Base-by-base conservation (phyloP, 495 filamentous ascomycete genomes). In the Daldinia bambusicola region DNA sequence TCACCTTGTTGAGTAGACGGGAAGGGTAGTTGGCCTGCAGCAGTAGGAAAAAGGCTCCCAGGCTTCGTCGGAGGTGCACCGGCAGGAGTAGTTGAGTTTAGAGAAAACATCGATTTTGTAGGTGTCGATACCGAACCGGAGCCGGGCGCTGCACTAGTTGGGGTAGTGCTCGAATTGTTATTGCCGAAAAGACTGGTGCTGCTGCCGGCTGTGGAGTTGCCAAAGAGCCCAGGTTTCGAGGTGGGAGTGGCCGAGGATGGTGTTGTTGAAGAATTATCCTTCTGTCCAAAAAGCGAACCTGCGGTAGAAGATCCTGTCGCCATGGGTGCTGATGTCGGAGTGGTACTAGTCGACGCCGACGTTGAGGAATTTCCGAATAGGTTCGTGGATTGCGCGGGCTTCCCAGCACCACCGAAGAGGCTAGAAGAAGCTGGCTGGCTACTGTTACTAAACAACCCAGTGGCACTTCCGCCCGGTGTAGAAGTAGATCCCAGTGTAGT, bases 41-140 rank as follows among this genome's bases (percentile, higher is more conserved):
- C 31, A 38, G 61, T 67, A 9, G 48, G 71, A 59, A 78, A 76
- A 14, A 74, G 12, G 1, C 61, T 58, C 13, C n/a, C 51, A 40
- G 74, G 69, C 37, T 78, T 75, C 52, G 75, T 72, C 8, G 88
- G 88, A 20, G 89, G 89, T 69, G 86, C 87, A 36, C 88, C 88
- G 59, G 88, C 89, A 45, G 89, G 89, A 63, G 89, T 91, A 34
- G 89, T 91, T 1, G 88, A 90, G 31, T 80, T 77, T 40, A 81
- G 80, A n/a, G 78, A 71, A 64, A 88, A 86, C 61, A 85, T 66
- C 32, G 79, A 61, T 55, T 78, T 80, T 40, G 78, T 76, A 16
- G 78, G 78, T 50, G 78, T 80, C 43, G 74, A 56, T 14, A 63
- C 34, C 2, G 58, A 51, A 56, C 65, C 48, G 10, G 73, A 52